Evolutionary conservation across 1,284 basidiomycete species (phyloP).

Genomic region (Megacollybia platyphylla): DNA sequence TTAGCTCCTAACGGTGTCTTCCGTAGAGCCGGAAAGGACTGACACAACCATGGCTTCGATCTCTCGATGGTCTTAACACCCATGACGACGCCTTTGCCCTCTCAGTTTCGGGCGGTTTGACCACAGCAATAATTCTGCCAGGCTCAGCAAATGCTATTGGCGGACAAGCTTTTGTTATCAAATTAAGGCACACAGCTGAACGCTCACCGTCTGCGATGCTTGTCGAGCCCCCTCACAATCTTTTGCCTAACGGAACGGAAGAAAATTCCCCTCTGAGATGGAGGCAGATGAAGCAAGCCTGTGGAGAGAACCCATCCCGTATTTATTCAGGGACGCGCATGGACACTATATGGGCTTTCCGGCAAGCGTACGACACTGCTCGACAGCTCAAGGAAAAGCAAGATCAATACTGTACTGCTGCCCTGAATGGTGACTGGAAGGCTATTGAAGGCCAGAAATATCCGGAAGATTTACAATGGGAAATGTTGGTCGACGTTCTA

Average conservation of each 20-base stretch:
- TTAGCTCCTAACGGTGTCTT: background rate
- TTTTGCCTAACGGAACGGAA: conserved; percentile 26
- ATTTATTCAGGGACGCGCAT: conserved; percentile 14
- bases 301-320: background rate
- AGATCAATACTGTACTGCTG: conserved; percentile 45
- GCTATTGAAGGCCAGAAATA: conserved; percentile 24
- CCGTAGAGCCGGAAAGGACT: conserved; percentile 16
- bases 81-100: conserved; percentile 34
- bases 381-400: conserved; percentile 51
- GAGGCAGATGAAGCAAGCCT: conserved; percentile 35
- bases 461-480: conserved; percentile 55
- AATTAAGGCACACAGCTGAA: conserved; percentile 41
- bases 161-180: conserved; percentile 58
- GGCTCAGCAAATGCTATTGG: conserved; percentile 49
- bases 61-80: conserved; percentile 34
- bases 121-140: conserved; percentile 31
- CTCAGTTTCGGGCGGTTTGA: conserved; percentile 33
- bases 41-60: conserved; percentile 37
- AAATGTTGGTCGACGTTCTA: conserved; percentile 60
- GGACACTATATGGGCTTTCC: conserved; percentile 3
- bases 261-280: conserved; percentile 25
- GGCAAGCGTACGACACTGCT: conserved; percentile 40
- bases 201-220: conserved; percentile 41
- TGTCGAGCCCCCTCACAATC: conserved; percentile 39
- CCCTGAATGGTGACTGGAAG: conserved; percentile 18